phyloP scores from a whole-genome alignment of 305 asterid species.

The Solanum aculeatissimum region DNA sequence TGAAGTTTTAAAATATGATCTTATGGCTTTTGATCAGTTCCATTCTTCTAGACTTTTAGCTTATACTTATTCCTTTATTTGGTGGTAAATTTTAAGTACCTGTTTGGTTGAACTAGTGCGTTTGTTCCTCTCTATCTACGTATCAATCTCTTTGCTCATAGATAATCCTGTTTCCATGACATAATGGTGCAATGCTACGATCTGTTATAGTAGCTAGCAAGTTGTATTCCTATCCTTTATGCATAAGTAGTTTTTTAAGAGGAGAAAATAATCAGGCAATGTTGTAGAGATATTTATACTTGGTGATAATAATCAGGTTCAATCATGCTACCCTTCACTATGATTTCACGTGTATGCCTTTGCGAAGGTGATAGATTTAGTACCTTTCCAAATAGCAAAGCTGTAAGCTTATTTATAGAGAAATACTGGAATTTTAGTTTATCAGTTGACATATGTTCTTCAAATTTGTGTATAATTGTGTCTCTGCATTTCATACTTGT shows the following conservation, averaged over 20 bases:
- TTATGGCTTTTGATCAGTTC: neutral
- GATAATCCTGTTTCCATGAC: neutral
- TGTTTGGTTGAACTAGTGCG: neutral
- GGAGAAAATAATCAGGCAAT: neutral
- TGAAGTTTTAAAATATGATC: neutral
- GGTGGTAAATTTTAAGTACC: neutral
- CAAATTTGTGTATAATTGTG: neutral
- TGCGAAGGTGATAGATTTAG: neutral
- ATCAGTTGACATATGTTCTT: neutral
- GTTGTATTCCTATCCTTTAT: neutral
- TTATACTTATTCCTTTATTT: neutral
- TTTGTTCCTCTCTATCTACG: neutral
- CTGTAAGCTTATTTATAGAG: neutral
- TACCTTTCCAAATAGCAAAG: neutral
- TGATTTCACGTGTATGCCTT: neutral
- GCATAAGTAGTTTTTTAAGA: neutral
- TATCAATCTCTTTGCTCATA: neutral
- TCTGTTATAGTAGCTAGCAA: neutral
- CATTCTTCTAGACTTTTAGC: neutral
- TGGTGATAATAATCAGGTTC: neutral
- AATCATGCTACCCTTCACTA: neutral
- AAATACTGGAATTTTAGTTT: neutral
- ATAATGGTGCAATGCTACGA: neutral
- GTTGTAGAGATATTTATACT: neutral
- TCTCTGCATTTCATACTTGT: neutral